phyloP scores from a whole-genome alignment of 305 asterid genomes.

The Plantago rigida region DNA sequence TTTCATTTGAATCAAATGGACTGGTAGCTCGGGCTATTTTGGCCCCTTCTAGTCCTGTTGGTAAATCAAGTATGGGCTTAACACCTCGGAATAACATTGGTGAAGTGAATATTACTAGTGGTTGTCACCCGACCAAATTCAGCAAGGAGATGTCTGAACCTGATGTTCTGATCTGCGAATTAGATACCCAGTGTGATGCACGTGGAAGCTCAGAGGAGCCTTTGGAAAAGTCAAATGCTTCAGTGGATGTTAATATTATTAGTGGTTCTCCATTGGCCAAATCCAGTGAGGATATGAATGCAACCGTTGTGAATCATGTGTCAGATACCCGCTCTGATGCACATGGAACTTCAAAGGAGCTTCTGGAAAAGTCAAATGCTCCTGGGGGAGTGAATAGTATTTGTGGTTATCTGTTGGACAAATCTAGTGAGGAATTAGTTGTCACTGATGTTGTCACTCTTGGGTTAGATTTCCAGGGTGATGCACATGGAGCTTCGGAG shows the following conservation, averaged over 20 bases:
- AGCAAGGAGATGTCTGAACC: slow-evolving; percentile 26
- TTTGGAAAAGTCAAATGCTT: slow-evolving; percentile 15
- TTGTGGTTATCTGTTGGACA: slow-evolving; percentile 30
- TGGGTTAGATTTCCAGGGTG: slow-evolving; percentile 28
- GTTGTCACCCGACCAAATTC: slow-evolving; percentile 28
- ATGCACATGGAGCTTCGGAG: slow-evolving; percentile 27
- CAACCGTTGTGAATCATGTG: slow-evolving; percentile 20
- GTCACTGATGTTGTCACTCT: slow-evolving; percentile 21
- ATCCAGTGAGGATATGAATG: slow-evolving; percentile 27
- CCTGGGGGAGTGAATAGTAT: slow-evolving; percentile 26
- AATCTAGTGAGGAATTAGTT: slow-evolving; percentile 29
- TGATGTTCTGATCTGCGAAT: slow-evolving; percentile 24
- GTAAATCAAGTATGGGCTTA: slow-evolving; percentile 26
- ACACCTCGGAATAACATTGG: slow-evolving; percentile 28
- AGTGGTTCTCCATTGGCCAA: slow-evolving; percentile 31
- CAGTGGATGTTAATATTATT: slow-evolving; percentile 19
- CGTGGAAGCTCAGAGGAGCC: slow-evolving; percentile 22
- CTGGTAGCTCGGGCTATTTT: slow-evolving; percentile 68
- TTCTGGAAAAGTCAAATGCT: slow-evolving; percentile 20
- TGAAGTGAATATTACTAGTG: slow-evolving; percentile 27
- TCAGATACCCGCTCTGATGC: slow-evolving; percentile 29
- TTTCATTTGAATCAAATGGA: slow-evolving; percentile 72
- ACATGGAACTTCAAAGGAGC: slow-evolving; percentile 24
- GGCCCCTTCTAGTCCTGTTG: slow-evolving; percentile 40
- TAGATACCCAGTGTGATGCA: slow-evolving; percentile 29